phyloP scores from a whole-genome alignment of 768 basidiomycete genomes.

The Kwoniella pini region DNA sequence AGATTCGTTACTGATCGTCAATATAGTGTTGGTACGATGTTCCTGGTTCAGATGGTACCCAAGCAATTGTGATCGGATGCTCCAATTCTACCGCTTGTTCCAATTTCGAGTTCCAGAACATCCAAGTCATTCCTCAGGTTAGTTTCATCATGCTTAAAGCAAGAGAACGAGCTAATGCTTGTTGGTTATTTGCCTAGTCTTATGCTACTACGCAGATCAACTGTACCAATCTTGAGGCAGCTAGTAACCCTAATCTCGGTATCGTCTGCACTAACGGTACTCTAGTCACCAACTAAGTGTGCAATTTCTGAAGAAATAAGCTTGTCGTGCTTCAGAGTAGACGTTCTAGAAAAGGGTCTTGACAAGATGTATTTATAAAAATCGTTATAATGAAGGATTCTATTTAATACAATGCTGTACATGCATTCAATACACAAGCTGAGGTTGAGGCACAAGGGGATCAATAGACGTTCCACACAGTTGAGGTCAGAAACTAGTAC shows the following conservation, averaged over 20 bases:
- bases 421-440: no score
- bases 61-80: slow-evolving; percentile 33
- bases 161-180: not conserved
- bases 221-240: slow-evolving; percentile 30
- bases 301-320: not conserved
- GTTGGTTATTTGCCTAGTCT: slow-evolving; percentile 1
- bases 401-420: no score
- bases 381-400: no score
- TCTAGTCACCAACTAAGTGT: slow-evolving; percentile 11
- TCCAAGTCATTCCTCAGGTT: slow-evolving; percentile 35
- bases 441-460: no score
- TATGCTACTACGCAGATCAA: slow-evolving; percentile 19
- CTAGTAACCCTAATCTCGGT: slow-evolving; percentile 36
- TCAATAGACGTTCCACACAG: no score
- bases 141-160: not conserved
- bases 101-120: slow-evolving; percentile 29
- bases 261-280: slow-evolving; percentile 35
- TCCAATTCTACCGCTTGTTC: slow-evolving; percentile 31
- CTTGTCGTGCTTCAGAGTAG: no score
- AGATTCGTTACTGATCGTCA: not conserved
- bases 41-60: slow-evolving; percentile 35
- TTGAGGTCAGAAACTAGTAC: no score
- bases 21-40: slow-evolving; percentile 39
- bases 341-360: no score
- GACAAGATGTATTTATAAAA: no score